A percentile compares a stretch with the other conserved stretches of the same genome.
Conservation (phyloP, 345 rosid genomes). For the Sonneratia caseolaris region DNA sequence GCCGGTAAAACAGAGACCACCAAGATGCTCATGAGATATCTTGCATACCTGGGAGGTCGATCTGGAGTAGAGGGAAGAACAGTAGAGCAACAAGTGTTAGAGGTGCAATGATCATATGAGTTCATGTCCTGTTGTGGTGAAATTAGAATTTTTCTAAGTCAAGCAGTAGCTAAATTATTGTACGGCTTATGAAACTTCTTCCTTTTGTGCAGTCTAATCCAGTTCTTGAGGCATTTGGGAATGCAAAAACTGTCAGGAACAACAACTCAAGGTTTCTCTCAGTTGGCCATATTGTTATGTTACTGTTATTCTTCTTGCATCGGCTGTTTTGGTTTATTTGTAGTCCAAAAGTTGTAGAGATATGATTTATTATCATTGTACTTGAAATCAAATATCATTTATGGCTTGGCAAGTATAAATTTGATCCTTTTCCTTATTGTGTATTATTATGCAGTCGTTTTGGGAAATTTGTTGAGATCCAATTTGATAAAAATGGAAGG, state of each 20-base stretch:
- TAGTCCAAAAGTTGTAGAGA: background rate
- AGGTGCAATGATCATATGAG: constrained; percentile 29
- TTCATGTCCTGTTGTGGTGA: background rate
- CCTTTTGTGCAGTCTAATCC: constrained; percentile 67
- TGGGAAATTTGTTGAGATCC: constrained; percentile 92
- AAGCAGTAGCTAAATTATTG: background rate
- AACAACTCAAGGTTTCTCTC: constrained; percentile 72
- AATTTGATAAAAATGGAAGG: constrained; percentile 82
- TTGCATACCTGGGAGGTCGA: constrained; percentile 84
- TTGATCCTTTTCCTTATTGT: constrained; percentile 10
- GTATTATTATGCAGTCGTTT: constrained; percentile 56
- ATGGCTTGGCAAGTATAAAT: background rate
- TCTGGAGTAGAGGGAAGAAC: constrained; percentile 92
- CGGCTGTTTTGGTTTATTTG: background rate
- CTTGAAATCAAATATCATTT: background rate
- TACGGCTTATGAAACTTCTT: background rate
- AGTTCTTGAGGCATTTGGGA: constrained; percentile 96
- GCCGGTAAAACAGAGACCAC: constrained; percentile 99
- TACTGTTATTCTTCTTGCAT: background rate
- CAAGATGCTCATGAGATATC: constrained; percentile 93
- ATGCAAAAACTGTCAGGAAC: constrained; percentile 90
- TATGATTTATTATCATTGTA: background rate
- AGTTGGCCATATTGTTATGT: constrained; percentile 5
- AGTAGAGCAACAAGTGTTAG: constrained; percentile 93
- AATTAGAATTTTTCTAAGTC: background rate